Conservation (phyloP, 768 basidiomycete species). For the Tubosaeta sp. region DNA sequence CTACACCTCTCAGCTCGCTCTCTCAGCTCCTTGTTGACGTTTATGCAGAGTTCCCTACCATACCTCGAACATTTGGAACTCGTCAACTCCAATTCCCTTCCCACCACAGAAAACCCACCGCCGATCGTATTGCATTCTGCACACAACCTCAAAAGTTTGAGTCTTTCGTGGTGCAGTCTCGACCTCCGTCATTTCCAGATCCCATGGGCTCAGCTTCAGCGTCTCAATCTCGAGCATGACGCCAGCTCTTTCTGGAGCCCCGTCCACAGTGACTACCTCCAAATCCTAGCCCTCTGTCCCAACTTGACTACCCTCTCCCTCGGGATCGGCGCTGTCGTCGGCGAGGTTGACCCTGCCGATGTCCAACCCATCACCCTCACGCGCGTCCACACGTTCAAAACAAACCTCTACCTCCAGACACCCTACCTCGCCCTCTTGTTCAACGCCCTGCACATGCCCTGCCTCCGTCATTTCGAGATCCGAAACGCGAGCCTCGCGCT, state of each 20-base stretch:
- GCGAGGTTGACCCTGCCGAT: slow-evolving; percentile 10
- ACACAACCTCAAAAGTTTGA: slow-evolving; percentile 25
- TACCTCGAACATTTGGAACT: slow-evolving; percentile 24
- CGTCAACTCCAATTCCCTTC: slow-evolving; percentile 22
- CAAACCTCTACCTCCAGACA: slow-evolving; percentile 25
- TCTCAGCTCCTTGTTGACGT: slow-evolving; percentile 25
- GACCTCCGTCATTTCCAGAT: slow-evolving; percentile 25
- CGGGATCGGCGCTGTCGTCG: slow-evolving; percentile 21
- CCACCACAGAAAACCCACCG: slow-evolving; percentile 23
- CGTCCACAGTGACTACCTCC: slow-evolving; percentile 26
- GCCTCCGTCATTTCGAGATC: slow-evolving; percentile 24
- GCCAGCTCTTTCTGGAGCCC: slow-evolving; percentile 28
- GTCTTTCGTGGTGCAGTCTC: slow-evolving; percentile 26
- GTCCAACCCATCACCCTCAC: slow-evolving; percentile 23
- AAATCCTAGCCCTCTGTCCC: slow-evolving; percentile 20
- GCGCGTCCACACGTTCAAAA: slow-evolving; percentile 26
- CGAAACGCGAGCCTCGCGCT: slow-evolving; percentile 28
- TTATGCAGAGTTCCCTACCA: slow-evolving; percentile 24
- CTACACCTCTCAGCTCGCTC: slow-evolving; percentile 23
- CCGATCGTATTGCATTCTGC: slow-evolving; percentile 23
- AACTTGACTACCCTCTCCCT: slow-evolving; percentile 27
- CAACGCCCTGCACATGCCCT: slow-evolving; percentile 23
- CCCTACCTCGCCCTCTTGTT: slow-evolving; percentile 23
- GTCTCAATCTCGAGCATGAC: slow-evolving; percentile 26
- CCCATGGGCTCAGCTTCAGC: slow-evolving; percentile 27